Percentiles rank a stretch among this genome's conserved stretches.
phyloP scores from a whole-genome alignment of 2,329 filamentous ascomycete genomes.

The Hortaea werneckii region DNA sequence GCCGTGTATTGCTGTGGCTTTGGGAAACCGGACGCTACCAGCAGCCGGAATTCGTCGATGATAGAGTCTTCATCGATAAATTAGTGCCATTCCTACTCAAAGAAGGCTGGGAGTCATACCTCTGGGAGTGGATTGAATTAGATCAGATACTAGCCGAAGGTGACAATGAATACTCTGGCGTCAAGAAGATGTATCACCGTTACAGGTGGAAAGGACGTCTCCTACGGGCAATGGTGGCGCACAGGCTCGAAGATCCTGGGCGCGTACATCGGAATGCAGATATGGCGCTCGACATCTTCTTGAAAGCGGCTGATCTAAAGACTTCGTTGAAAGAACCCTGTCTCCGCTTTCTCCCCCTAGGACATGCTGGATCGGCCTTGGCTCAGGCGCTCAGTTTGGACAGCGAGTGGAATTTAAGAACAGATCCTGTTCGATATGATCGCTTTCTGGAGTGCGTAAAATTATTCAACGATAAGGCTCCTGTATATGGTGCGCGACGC shows the following conservation, averaged over 20 bases:
- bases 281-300: constrained; percentile 8
- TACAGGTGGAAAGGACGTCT: constrained; percentile 16
- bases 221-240: constrained; percentile 7
- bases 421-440: too few relatives aligned
- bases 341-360: too few relatives aligned
- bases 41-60: constrained; percentile 12
- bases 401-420: too few relatives aligned
- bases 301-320: constrained; percentile 3
- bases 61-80: constrained; percentile 10
- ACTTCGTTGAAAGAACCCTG: too few relatives aligned
- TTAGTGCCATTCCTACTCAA: constrained; percentile 17
- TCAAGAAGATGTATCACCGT: not conserved
- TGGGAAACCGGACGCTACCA: constrained; percentile 13
- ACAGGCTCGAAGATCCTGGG: constrained; percentile 2
- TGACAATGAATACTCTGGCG: not conserved
- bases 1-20: constrained; percentile 21
- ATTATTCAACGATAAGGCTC: too few relatives aligned
- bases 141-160: constrained; percentile 8
- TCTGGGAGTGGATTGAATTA: constrained; percentile 22
- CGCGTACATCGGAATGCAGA: not conserved
- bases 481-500: too few relatives aligned
- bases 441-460: too few relatives aligned
- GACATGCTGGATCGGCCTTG: too few relatives aligned
- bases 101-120: constrained; percentile 17
- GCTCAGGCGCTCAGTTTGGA: too few relatives aligned